Evolutionary conservation across 2,329 filamentous ascomycete genomes (phyloP).

Genomic region (Aspergillus fructus): DNA sequence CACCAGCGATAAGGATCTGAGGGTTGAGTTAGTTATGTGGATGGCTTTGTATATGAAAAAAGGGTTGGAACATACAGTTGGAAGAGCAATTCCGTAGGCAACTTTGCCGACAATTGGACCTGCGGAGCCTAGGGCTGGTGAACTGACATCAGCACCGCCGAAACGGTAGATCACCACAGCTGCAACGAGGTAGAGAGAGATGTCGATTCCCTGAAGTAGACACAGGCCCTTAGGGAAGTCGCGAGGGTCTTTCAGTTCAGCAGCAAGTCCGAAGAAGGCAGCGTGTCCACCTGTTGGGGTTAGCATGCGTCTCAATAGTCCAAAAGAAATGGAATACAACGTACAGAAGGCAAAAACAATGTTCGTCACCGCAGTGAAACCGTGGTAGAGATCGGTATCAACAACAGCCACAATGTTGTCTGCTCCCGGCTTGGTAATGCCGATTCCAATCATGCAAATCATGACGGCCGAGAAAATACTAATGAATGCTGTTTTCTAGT

Average conservation of each 20-base stretch:
- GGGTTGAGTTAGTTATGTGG: neutral
- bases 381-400: conserved; percentile 51
- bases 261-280: conserved; percentile 67
- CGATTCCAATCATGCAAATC: conserved; percentile 66
- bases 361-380: conserved; percentile 63
- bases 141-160: conserved; percentile 60
- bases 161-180: conserved; percentile 69
- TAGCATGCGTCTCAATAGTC: conserved; percentile 52
- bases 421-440: conserved; percentile 47
- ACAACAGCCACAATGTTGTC: conserved; percentile 36
- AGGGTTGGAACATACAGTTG: conserved; percentile 48
- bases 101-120: conserved; percentile 58
- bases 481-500: conserved; percentile 51
- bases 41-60: too few species aligned
- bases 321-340: conserved; percentile 41
- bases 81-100: conserved; percentile 67
- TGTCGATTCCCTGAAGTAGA: conserved; percentile 60
- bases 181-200: conserved; percentile 63
- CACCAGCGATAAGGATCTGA: conserved; percentile 66
- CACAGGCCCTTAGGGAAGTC: conserved; percentile 64
- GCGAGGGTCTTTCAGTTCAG: conserved; percentile 61
- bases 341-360: conserved; percentile 69
- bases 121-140: conserved; percentile 67
- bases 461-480: conserved; percentile 65
- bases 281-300: conserved; percentile 54